A percentile compares a stretch with the other conserved stretches of the same genome.
Conservation (phyloP, 192 early-diverging fungal genomes). For the Coemansia sp. region DNA sequence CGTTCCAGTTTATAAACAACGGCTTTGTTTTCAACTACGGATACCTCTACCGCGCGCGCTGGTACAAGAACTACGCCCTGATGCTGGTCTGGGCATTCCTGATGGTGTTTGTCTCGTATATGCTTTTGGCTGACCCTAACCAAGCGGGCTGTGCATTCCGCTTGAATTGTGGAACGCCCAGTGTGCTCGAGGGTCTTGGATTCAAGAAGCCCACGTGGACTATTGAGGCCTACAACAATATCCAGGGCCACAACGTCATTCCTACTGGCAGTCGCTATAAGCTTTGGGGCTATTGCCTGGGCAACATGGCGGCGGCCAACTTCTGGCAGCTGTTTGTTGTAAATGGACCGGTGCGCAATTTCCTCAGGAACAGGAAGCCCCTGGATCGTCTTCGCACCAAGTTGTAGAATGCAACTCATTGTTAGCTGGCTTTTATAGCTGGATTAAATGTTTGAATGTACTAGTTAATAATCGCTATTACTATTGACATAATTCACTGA, state of each 20-base stretch:
- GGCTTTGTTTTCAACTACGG: slow-evolving; percentile 73
- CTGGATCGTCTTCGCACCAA: slow-evolving; percentile 50
- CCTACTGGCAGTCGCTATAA: slow-evolving; percentile 59
- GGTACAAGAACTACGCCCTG: slow-evolving; percentile 63
- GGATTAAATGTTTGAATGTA: too few relatives aligned
- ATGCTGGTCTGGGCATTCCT: slow-evolving; percentile 59
- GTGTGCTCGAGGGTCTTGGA: slow-evolving; percentile 17
- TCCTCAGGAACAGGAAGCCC: slow-evolving; percentile 53
- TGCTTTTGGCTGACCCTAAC: slow-evolving; percentile 67
- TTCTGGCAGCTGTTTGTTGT: slow-evolving; percentile 56
- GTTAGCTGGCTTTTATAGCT: neutral
- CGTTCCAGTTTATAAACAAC: slow-evolving; percentile 72
- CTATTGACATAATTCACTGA: too few relatives aligned
- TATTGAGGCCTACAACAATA: slow-evolving; percentile 59
- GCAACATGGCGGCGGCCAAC: slow-evolving; percentile 43
- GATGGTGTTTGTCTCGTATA: slow-evolving; percentile 54
- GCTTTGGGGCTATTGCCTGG: slow-evolving; percentile 58
- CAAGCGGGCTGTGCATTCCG: slow-evolving; percentile 59
- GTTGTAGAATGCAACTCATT: slow-evolving; percentile 22
- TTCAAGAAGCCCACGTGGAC: slow-evolving; percentile 20
- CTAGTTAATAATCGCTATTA: too few relatives aligned
- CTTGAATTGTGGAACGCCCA: slow-evolving; percentile 68
- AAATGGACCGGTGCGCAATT: slow-evolving; percentile 53
- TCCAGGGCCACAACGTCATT: slow-evolving; percentile 58
- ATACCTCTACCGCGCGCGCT: slow-evolving; percentile 61